Percentiles rank a stretch among this genome's conserved stretches.
Conservation (phyloP, 306 rosid species). For the Sicyos edulis region DNA sequence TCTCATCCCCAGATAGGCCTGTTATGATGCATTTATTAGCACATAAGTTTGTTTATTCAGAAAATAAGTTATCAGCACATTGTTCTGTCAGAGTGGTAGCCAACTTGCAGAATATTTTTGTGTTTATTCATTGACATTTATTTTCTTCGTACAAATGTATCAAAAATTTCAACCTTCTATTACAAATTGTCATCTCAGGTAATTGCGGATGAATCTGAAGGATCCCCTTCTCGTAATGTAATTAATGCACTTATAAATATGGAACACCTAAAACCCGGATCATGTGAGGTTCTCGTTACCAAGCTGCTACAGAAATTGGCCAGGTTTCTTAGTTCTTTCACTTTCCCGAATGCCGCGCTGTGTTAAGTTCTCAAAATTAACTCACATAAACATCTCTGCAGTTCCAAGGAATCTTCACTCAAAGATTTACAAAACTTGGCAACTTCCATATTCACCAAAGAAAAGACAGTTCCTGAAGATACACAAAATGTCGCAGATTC, state of each 20-base stretch:
- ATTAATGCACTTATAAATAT: slow-evolving; percentile 56
- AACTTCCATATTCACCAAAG: slow-evolving; percentile 42
- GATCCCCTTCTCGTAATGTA: slow-evolving; percentile 41
- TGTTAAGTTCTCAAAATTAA: not conserved
- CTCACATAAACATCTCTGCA: slow-evolving; percentile 30
- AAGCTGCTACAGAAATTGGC: slow-evolving; percentile 72
- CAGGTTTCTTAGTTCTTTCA: slow-evolving; percentile 39
- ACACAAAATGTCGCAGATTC: slow-evolving; percentile 38
- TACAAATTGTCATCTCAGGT: slow-evolving; percentile 33
- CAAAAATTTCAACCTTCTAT: not conserved
- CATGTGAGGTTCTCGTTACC: slow-evolving; percentile 62
- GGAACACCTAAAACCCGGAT: slow-evolving; percentile 73
- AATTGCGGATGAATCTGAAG: slow-evolving; percentile 64
- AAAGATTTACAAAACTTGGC: slow-evolving; percentile 77
- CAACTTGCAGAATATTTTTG: too few species aligned
- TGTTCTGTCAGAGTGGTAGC: too few species aligned
- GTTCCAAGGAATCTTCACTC: slow-evolving; percentile 71
- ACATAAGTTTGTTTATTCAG: too few species aligned
- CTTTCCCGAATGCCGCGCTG: not conserved
- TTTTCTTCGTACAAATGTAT: too few species aligned
- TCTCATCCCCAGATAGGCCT: not conserved
- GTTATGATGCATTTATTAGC: not conserved
- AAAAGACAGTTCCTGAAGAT: slow-evolving; percentile 48
- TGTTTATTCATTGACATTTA: too few species aligned
- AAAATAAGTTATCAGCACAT: not conserved